Base-by-base conservation (phyloP, 106 monocot species). In the Agapanthus africanus region DNA sequence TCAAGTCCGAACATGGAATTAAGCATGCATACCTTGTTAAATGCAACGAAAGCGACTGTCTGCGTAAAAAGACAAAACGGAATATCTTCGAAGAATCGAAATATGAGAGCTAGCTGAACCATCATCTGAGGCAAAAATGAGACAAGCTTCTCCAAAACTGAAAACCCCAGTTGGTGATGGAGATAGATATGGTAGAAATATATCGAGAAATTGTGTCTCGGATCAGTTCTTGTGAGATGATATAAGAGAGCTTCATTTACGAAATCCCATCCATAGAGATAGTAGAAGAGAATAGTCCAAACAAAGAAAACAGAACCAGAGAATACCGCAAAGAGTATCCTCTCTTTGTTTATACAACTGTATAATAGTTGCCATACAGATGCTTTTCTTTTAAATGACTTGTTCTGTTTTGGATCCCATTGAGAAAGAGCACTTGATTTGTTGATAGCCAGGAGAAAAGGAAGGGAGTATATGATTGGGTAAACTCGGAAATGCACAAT, bases 141-240 rank as follows among this genome's bases (percentile, higher is more conserved):
- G 56, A 73, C 31, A 14, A 97, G 76, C 78, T 91, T 97, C 77
- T 84, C 86, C 27, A 78, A 31, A 72, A 60, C 77, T 52, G 91
- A 86, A 79, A 95, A 91, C 18, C 86, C 83, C 1, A 74, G 73
- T 40, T 91, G 88, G 57, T 97, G 95, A 70, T 82, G 84, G 34
- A 97, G 88, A 80, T 97, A 97, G 32, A 97, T 86, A 66, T 97
- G 86, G 50, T 91, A 97, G 59, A 91, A 97, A 73, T 88, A 97
- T 74, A 91, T 89, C 7, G 91, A 97, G 71, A 97, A 97, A 51
- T 97, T 97, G 42, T 97, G 95, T 69, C 95, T 84, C 46, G 95
- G 95, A 46, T 97, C 95, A 64, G 82, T 88, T 10, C 91, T 77
- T 16, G 95, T 91, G 25, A 97, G 84, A 86, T 97, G 95, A 81